Base-by-base conservation (phyloP, 78 protist species). In the Pelomyxa schiedti region DNA sequence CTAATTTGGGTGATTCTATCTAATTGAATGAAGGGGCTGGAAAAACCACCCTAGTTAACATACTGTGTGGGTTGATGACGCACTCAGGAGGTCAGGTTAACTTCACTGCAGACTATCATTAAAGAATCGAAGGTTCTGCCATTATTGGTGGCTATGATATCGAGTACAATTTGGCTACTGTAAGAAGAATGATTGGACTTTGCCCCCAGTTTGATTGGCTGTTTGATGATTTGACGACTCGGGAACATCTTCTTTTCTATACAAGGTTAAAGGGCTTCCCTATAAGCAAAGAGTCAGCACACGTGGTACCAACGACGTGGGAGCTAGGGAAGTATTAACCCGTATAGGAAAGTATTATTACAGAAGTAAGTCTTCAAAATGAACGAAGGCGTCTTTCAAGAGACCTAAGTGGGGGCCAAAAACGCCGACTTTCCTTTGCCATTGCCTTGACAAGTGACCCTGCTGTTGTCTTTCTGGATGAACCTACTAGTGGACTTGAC, bases 401-500 rank as follows among this genome's bases (percentile, higher is more conserved):
- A n/a, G n/a, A n/a, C 24, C 41, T 76, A 36, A 36, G 66, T 37
- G 93, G 93, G 28, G 93, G 93, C 24, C 83, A 63, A 26, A 88
- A 88, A 71, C 85, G 93, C 29, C 81, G 80, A 70, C 24, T 76
- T 1, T 47, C 83, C 22, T 66, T 87, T 39, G 88, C 91, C 36
- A 39, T 75, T 32, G 70, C 88, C 68, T 29, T 88, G 76, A 36
- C 82, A 24, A 89, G 88, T 53, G 4, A 24, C 26, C 87, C 84
- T 0, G 8, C n/a, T 2, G 43, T 87, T 8, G 76, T 87, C 26
- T 35, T 69, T 36, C 76, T 86, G 42, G 93, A 89, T 66, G 93
- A 89, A 76, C 88, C 93, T 8, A 67, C 88, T 26, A 30, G 81
- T 8, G 89, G 90, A 4, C 29, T 90, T 36, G 94, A 90, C 47